phyloP scores from a whole-genome alignment of 208 protist genomes.

The Naegleria gruberi region DNA sequence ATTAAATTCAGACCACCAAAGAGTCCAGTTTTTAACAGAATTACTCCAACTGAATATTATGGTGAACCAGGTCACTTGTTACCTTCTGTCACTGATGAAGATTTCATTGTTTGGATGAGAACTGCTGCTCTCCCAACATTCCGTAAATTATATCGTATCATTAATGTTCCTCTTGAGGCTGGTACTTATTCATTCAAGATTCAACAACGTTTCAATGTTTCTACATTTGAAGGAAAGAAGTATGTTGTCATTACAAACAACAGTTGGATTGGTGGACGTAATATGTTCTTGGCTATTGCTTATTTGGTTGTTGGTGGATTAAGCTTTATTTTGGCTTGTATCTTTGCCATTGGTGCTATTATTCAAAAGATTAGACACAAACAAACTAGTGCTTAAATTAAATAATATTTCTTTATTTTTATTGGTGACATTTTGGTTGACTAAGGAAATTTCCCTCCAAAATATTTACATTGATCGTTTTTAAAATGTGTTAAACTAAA shows the following conservation, averaged over 20 bases:
- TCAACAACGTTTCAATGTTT: slow-evolving; percentile 74
- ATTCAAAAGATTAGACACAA: slow-evolving; percentile 14
- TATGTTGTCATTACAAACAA: slow-evolving; percentile 80
- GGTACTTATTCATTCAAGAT: slow-evolving; percentile 80
- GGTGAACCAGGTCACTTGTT: slow-evolving; percentile 49
- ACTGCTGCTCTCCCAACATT: slow-evolving; percentile 86
- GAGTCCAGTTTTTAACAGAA: slow-evolving; percentile 46
- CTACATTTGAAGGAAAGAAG: slow-evolving; percentile 83
- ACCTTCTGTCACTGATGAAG: slow-evolving; percentile 77
- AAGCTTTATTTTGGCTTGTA: slow-evolving; percentile 62
- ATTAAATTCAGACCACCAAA: slow-evolving; percentile 66
- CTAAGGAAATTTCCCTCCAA: no score
- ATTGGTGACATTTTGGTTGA: no score
- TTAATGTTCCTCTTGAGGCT: slow-evolving; percentile 58
- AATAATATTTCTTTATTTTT: slow-evolving; percentile 12
- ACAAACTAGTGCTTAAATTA: slow-evolving; percentile 40
- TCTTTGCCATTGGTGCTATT: slow-evolving; percentile 49
- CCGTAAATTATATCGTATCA: slow-evolving; percentile 91
- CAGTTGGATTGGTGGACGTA: slow-evolving; percentile 87
- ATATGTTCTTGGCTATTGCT: slow-evolving; percentile 76
- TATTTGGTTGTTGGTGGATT: slow-evolving; percentile 80
- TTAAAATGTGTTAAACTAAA: no score
- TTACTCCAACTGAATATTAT: slow-evolving; percentile 20
- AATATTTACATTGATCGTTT: no score
- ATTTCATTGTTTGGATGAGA: slow-evolving; percentile 97